Evolutionary conservation across 192 early-diverging fungal genomes (phyloP).

Genomic region (Oehlia diaphana): DNA sequence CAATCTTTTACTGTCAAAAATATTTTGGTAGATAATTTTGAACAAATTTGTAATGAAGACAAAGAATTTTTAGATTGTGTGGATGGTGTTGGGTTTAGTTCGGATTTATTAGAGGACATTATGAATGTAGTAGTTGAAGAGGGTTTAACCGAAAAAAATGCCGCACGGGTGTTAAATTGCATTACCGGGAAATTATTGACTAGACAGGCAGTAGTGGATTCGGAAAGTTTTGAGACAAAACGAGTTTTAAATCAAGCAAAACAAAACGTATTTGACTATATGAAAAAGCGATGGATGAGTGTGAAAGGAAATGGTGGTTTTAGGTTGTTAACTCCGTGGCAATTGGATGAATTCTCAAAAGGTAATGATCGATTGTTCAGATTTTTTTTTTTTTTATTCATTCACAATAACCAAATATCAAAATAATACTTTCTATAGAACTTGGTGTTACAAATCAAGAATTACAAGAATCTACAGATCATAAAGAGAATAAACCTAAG

Average conservation of each 20-base stretch:
- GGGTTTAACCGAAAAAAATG: conserved; percentile 25
- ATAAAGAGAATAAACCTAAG: conserved; percentile 1
- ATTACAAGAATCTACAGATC: neutral
- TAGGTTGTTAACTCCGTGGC: neutral
- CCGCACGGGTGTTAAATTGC: conserved; percentile 1
- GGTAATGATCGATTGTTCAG: neutral
- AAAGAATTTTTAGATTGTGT: conserved; percentile 32
- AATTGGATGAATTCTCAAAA: conserved; percentile 26
- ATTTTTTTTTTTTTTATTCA: conserved; percentile 1
- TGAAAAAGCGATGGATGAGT: conserved; percentile 23
- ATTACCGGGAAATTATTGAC: conserved; percentile 28
- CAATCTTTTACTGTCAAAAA: neutral
- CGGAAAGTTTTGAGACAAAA: conserved; percentile 27
- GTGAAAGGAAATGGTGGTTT: conserved; percentile 27
- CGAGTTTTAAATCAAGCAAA: conserved; percentile 10
- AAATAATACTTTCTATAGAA: conserved; percentile 1
- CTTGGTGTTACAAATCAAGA: conserved; percentile 3
- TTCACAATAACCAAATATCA: neutral
- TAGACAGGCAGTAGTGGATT: conserved; percentile 15
- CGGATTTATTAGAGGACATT: conserved; percentile 30
- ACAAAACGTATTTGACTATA: conserved; percentile 28
- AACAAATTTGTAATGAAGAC: conserved; percentile 20
- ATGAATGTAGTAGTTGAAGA: conserved; percentile 23
- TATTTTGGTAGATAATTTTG: conserved; percentile 29
- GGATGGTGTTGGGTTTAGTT: conserved; percentile 28